phyloP scores from a whole-genome alignment of 73 alveolate genomes.

The Symbiodinium natans region DNA sequence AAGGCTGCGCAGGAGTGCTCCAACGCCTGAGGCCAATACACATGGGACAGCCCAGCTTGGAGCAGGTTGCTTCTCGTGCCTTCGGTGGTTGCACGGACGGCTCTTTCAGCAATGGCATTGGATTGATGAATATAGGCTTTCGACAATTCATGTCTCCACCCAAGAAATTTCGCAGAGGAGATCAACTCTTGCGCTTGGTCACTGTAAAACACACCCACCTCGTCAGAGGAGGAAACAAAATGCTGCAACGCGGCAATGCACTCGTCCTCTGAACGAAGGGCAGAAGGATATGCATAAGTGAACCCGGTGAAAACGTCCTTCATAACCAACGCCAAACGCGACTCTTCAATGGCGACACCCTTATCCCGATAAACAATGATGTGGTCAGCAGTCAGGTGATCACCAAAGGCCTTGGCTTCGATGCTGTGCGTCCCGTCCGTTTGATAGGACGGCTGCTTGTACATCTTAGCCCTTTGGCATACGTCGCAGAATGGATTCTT shows the following conservation, averaged over 20 bases:
- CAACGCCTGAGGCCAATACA: not conserved
- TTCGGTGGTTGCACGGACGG: not conserved
- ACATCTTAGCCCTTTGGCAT: not conserved
- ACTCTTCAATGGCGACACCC: not conserved
- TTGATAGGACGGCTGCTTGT: not conserved
- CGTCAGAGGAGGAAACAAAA: not conserved
- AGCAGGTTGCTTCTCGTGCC: not conserved
- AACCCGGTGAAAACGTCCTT: not conserved
- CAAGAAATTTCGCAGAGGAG: not conserved
- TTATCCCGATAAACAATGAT: not conserved
- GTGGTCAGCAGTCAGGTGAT: not conserved
- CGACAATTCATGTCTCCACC: not conserved
- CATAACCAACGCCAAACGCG: not conserved
- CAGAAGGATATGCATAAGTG: not conserved
- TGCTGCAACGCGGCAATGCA: not conserved
- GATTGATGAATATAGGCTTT: not conserved
- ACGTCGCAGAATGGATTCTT: not conserved
- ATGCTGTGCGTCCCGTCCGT: not conserved
- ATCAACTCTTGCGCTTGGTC: not conserved
- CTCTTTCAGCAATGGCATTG: not conserved
- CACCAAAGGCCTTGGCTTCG: not conserved
- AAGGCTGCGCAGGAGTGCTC: not conserved
- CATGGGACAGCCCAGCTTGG: not conserved
- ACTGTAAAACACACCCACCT: not conserved
- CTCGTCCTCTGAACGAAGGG: not conserved